Conservation (phyloP, 129 eudicot species). For the Centella asiatica region DNA sequence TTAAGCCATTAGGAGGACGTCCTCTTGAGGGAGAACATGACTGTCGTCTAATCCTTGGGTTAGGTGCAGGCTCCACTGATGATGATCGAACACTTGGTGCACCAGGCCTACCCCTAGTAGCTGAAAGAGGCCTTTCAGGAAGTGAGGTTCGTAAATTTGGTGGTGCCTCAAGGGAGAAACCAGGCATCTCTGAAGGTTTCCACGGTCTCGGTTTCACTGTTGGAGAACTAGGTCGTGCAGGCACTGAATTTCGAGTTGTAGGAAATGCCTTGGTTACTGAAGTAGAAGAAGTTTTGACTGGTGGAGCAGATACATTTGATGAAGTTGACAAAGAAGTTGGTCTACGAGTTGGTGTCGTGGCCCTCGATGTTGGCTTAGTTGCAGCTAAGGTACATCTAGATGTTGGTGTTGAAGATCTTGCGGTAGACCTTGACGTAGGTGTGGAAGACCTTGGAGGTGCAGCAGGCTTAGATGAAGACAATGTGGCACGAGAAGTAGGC, state of each 20-base stretch:
- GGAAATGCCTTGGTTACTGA: slow-evolving; percentile 27
- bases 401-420: slow-evolving; percentile 31
- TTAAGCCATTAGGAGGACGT: slow-evolving; percentile 59
- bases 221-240: slow-evolving; percentile 66
- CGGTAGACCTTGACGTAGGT: slow-evolving; percentile 52
- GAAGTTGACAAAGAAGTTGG: slow-evolving; percentile 35
- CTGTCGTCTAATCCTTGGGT: slow-evolving; percentile 70
- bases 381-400: slow-evolving; percentile 37
- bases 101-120: slow-evolving; percentile 82
- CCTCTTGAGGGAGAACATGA: slow-evolving; percentile 97
- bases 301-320: slow-evolving; percentile 33
- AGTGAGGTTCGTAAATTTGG: slow-evolving; percentile 87
- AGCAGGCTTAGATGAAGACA: slow-evolving; percentile 34
- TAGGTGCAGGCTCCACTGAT: slow-evolving; percentile 67
- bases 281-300: slow-evolving; percentile 29
- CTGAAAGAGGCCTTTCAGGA: slow-evolving; percentile 65
- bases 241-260: slow-evolving; percentile 30
- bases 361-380: slow-evolving; percentile 55
- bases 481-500: slow-evolving; percentile 48
- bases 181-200: slow-evolving; percentile 98
- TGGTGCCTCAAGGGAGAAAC: slow-evolving; percentile 85
- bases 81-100: slow-evolving; percentile 76
- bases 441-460: slow-evolving; percentile 33
- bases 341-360: slow-evolving; percentile 80
- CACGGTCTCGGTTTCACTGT: slow-evolving; percentile 71